phyloP scores from a whole-genome alignment of 768 basidiomycete genomes.

The Psilocybe azurescens region DNA sequence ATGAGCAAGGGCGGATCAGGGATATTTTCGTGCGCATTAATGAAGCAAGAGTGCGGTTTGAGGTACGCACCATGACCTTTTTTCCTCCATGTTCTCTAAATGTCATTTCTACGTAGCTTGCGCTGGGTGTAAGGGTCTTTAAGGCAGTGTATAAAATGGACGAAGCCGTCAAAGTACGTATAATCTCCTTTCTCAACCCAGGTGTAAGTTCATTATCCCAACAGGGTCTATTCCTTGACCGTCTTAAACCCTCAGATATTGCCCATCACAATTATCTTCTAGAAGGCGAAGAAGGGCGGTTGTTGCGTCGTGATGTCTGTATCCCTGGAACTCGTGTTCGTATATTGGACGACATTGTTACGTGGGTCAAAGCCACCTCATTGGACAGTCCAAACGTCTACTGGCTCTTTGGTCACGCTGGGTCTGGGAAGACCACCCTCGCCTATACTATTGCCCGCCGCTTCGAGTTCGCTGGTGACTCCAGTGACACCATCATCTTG shows the following conservation, averaged over 20 bases:
- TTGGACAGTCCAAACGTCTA: constrained; percentile 18
- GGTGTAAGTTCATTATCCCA: background rate
- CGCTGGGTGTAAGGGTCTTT: constrained; percentile 6
- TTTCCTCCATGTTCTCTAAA: constrained; percentile 1
- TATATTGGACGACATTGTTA: constrained; percentile 25
- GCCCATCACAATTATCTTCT: constrained; percentile 18
- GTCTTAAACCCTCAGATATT: constrained; percentile 18
- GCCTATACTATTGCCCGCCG: constrained; percentile 27
- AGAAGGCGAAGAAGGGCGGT: constrained; percentile 11
- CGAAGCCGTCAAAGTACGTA: constrained; percentile 12
- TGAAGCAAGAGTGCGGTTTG: constrained; percentile 19
- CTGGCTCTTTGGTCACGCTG: constrained; percentile 26
- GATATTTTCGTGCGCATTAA: constrained; percentile 21
- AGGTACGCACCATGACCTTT: constrained; percentile 8
- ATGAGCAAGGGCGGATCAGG: constrained; percentile 17
- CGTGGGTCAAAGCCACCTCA: constrained; percentile 29
- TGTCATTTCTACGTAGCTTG: constrained; percentile 15
- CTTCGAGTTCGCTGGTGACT: constrained; percentile 17
- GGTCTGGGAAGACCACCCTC: constrained; percentile 31
- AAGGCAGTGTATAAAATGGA: constrained; percentile 16
- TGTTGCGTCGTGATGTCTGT: constrained; percentile 24
- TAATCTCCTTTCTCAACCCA: background rate
- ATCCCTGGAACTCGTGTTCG: constrained; percentile 30
- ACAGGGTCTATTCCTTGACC: constrained; percentile 11
- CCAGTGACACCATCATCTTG: constrained; percentile 17